Evolutionary conservation across 2,329 filamentous ascomycete species (phyloP), one percentile per base, ranked within the genome.

Genomic region (Arthrobotrys entomopaga): DNA sequence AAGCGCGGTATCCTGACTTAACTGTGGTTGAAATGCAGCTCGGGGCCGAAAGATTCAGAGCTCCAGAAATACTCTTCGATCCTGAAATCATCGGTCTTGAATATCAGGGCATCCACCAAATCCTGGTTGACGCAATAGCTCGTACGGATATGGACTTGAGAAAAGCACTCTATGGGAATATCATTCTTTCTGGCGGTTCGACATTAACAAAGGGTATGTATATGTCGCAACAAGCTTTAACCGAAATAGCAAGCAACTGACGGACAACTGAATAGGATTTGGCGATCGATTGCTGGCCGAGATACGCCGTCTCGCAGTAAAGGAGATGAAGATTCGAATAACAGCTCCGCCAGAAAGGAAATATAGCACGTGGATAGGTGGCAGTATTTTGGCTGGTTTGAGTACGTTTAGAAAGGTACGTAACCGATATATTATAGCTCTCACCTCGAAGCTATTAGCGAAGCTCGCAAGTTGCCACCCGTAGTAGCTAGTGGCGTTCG

Each of bases 281-380:
- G 94, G 94, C 66, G 95, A 98, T 82, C 88, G 95, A 59, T 84
- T 99, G 78, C 85, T 99, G 80, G 89, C 91, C 78, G 95, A 99
- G 83, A 90, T 98, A 77, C 95, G 97, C 83, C 87, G 90, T 81
- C 84, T 98, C 79, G 95, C 95, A 10, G 93, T 98, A 78, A 97
- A 97, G 85, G 95, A 99, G 82, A 99, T 97, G 94, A 89, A 93
- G 80, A 98, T 99, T 84, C 97, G 97, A 86, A 99, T 99, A 81
- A 97, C 96, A 84, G 95, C 95, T 63, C 95, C 95, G 65, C 94
- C 95, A 4, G 95, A 99, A 85, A 87, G 95, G 78, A 97, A 98
- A 83, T 99, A 98, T 84, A 97, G 93, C 76, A 99, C 95, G 34
- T 99, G 95, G 95, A 98, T 98, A 78, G 95, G 95, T 77, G 95